Conservation (phyloP, 2,329 filamentous ascomycete genomes). For the Setomelanomma holmii region DNA sequence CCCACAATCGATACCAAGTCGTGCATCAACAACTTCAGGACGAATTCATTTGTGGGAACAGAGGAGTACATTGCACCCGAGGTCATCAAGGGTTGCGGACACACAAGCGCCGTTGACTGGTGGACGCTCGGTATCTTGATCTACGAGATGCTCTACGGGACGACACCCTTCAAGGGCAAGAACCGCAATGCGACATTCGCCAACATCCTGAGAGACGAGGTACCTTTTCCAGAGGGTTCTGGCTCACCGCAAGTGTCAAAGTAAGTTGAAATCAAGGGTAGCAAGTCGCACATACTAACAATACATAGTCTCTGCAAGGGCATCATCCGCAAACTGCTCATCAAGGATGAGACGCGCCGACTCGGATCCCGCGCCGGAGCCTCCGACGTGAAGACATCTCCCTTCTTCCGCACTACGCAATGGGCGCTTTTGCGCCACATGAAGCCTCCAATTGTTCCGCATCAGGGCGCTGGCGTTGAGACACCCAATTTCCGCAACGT, state of each 20-base stretch:
- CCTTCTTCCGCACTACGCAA: constrained; percentile 94
- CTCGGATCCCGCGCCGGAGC: constrained; percentile 93
- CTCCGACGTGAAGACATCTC: constrained; percentile 94
- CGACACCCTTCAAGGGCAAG: constrained; percentile 98
- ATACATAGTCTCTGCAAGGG: constrained; percentile 85
- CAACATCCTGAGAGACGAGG: constrained; percentile 94
- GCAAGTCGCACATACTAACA: constrained; percentile 39
- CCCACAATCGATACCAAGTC: constrained; percentile 99
- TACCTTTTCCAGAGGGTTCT: constrained; percentile 90
- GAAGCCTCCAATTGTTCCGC: constrained; percentile 96
- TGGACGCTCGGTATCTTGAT: constrained; percentile 98
- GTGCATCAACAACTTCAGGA: constrained; percentile 97
- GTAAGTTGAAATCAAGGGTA: constrained; percentile 65
- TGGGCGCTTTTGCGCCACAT: constrained; percentile 97
- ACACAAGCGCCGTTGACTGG: constrained; percentile 98
- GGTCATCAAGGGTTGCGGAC: constrained; percentile 97
- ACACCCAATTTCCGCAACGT: constrained; percentile 98
- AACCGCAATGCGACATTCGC: constrained; percentile 98
- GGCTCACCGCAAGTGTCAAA: constrained; percentile 87
- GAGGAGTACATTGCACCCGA: constrained; percentile 99
- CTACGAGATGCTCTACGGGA: constrained; percentile 99
- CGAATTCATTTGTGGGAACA: constrained; percentile 97
- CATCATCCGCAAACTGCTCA: constrained; percentile 91
- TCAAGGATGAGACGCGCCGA: constrained; percentile 95
- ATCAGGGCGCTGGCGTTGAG: constrained; percentile 87